phyloP scores from a whole-genome alignment of 2,329 filamentous ascomycete species.

The Alternaria conjuncta region DNA sequence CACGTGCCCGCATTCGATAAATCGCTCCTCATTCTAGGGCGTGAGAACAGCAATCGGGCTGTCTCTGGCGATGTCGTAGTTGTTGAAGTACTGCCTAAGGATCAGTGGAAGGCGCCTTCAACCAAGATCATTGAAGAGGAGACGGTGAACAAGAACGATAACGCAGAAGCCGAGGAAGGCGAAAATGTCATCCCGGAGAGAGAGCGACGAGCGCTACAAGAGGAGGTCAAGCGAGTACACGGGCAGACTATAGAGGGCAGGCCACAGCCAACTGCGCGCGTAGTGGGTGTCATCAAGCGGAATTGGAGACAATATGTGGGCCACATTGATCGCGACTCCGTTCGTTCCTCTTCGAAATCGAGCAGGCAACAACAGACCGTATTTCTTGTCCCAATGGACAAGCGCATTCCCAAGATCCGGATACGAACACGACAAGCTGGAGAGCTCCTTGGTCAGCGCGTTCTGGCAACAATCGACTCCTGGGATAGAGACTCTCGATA shows the following conservation, averaged over 20 bases:
- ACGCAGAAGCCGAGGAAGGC: slow-evolving; percentile 79
- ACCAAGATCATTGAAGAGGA: slow-evolving; percentile 97
- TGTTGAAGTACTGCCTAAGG: slow-evolving; percentile 88
- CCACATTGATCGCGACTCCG: slow-evolving; percentile 87
- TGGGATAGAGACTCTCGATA: slow-evolving; percentile 96
- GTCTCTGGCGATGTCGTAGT: slow-evolving; percentile 93
- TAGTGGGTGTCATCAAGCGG: slow-evolving; percentile 90
- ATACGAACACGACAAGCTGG: slow-evolving; percentile 89
- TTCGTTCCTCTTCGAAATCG: slow-evolving; percentile 73
- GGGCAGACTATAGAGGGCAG: slow-evolving; percentile 76
- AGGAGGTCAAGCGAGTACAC: slow-evolving; percentile 87
- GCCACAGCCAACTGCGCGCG: slow-evolving; percentile 86
- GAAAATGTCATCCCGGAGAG: slow-evolving; percentile 82
- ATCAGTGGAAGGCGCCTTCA: slow-evolving; percentile 96
- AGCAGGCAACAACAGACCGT: slow-evolving; percentile 89
- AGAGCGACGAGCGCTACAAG: slow-evolving; percentile 85
- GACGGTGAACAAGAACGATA: slow-evolving; percentile 88
- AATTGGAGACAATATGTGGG: slow-evolving; percentile 99
- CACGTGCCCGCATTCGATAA: slow-evolving; percentile 91
- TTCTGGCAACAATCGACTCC: slow-evolving; percentile 90
- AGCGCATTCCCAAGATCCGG: slow-evolving; percentile 94
- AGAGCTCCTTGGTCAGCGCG: slow-evolving; percentile 87
- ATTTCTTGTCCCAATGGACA: slow-evolving; percentile 97
- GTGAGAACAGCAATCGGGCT: slow-evolving; percentile 94
- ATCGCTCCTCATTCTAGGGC: slow-evolving; percentile 82